A percentile compares a stretch with the other conserved stretches of the same genome.
phyloP scores from a whole-genome alignment of 2,329 filamentous ascomycete genomes.

The Chrysosporium keratinophilum region DNA sequence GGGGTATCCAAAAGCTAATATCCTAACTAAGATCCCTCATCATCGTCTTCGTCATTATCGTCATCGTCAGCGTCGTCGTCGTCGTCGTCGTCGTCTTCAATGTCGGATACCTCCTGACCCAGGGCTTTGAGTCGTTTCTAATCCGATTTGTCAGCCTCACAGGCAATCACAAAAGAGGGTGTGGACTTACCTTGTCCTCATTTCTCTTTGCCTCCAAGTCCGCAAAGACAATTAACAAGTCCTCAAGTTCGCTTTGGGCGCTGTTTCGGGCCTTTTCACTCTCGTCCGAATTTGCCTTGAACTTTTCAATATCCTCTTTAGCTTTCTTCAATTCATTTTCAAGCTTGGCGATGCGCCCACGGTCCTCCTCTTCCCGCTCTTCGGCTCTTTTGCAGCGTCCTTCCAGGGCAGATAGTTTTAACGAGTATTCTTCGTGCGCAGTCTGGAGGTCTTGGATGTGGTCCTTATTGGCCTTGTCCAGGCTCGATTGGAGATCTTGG shows the following conservation, averaged over 20 bases:
- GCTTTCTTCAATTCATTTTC: conserved; percentile 21
- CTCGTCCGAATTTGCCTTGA: conserved; percentile 29
- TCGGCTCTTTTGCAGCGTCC: conserved; percentile 40
- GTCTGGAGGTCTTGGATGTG: conserved; percentile 51
- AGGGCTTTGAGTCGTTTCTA: conserved; percentile 53
- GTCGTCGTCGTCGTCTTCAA: conserved; percentile 54
- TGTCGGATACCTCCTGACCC: conserved; percentile 63
- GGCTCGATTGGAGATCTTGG: conserved; percentile 45
- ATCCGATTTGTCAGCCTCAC: conserved; percentile 30
- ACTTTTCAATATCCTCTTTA: conserved; percentile 25
- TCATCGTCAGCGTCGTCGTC: conserved; percentile 48
- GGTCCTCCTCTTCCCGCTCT: conserved; percentile 30
- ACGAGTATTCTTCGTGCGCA: conserved; percentile 42
- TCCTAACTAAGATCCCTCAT: conserved; percentile 16
- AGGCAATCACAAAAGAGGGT: neutral
- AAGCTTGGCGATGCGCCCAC: conserved; percentile 19
- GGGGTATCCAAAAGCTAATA: neutral
- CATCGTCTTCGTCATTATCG: conserved; percentile 31
- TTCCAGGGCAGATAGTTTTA: conserved; percentile 38
- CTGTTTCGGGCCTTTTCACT: conserved; percentile 54
- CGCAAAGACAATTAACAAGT: conserved; percentile 68
- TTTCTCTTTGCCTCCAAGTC: conserved; percentile 68
- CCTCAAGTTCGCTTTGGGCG: conserved; percentile 64
- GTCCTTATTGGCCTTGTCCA: conserved; percentile 48
- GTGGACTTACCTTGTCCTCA: conserved; percentile 58